Evolutionary conservation across 257 asterid genomes (phyloP).

Genomic region (Penstemon newberryi): DNA sequence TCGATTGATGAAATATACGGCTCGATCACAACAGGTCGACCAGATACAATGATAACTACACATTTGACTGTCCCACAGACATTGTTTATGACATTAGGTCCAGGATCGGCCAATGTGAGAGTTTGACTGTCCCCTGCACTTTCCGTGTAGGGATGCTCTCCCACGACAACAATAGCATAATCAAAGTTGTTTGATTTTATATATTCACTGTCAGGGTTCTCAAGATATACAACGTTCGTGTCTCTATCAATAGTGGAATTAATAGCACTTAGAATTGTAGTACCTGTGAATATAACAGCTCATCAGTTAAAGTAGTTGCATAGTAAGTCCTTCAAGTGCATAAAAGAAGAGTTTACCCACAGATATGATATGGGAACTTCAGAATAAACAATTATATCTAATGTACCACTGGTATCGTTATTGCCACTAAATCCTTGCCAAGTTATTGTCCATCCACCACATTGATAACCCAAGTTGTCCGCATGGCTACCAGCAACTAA

Average conservation of each 20-base stretch:
- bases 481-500: slow-evolving; percentile 87
- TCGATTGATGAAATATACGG: slow-evolving; percentile 57
- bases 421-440: slow-evolving; percentile 91
- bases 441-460: slow-evolving; percentile 91
- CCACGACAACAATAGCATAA: slow-evolving; percentile 74
- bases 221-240: slow-evolving; percentile 56
- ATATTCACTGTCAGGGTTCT: slow-evolving; percentile 58
- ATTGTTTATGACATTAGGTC: slow-evolving; percentile 63
- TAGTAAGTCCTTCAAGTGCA: no score
- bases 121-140: slow-evolving; percentile 69
- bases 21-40: slow-evolving; percentile 71
- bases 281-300: slow-evolving; percentile 44
- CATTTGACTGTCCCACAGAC: slow-evolving; percentile 64
- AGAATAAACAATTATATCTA: neutral
- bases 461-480: slow-evolving; percentile 84
- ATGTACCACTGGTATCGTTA: slow-evolving; percentile 56
- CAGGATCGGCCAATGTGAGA: slow-evolving; percentile 70
- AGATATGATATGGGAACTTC: neutral
- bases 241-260: slow-evolving; percentile 57
- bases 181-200: slow-evolving; percentile 57
- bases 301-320: no score
- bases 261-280: slow-evolving; percentile 75
- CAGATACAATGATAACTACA: slow-evolving; percentile 62
- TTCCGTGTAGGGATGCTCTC: slow-evolving; percentile 80
- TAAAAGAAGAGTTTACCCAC: neutral